A percentile compares a stretch with the other conserved stretches of the same genome.
Evolutionary conservation across 192 early-diverging fungal genomes (phyloP).

Genomic region (Coemansia sp.): DNA sequence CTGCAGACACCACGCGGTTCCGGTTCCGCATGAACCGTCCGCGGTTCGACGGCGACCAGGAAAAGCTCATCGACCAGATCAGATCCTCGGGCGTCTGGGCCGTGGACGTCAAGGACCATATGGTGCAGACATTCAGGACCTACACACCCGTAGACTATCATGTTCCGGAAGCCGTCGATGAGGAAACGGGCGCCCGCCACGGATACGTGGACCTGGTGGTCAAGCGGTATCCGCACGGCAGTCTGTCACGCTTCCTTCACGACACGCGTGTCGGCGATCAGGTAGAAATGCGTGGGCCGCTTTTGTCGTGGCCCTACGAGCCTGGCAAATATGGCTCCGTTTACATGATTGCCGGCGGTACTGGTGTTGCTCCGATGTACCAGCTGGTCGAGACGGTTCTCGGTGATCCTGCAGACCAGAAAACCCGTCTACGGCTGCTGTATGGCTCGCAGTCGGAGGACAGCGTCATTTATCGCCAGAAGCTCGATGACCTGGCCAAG

Average conservation of each 20-base stretch:
- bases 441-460: conserved; percentile 41
- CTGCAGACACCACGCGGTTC: conserved; percentile 57
- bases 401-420: conserved; percentile 11
- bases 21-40: conserved; percentile 59
- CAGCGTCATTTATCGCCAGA: conserved; percentile 58
- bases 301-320: conserved; percentile 53
- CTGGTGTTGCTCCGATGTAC: conserved; percentile 75
- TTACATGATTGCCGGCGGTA: conserved; percentile 70
- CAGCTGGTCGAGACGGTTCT: conserved; percentile 60
- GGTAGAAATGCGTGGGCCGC: conserved; percentile 68
- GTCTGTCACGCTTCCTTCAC: conserved; percentile 64
- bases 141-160: conserved; percentile 67
- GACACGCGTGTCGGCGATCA: conserved; percentile 55
- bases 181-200: conserved; percentile 19
- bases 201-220: conserved; percentile 64
- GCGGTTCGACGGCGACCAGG: conserved; percentile 37
- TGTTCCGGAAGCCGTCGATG: conserved; percentile 30
- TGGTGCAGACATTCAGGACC: conserved; percentile 66
- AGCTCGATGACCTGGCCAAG: conserved; percentile 56
- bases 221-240: conserved; percentile 66
- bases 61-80: conserved; percentile 24
- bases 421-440: conserved; percentile 34
- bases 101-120: conserved; percentile 68
- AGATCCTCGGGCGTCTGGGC: conserved; percentile 55
- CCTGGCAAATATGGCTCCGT: conserved; percentile 14